A percentile compares a stretch with the other conserved stretches of the same genome.
Conservation (phyloP, 441 rosid genomes). For the Manihot esculenta region DNA sequence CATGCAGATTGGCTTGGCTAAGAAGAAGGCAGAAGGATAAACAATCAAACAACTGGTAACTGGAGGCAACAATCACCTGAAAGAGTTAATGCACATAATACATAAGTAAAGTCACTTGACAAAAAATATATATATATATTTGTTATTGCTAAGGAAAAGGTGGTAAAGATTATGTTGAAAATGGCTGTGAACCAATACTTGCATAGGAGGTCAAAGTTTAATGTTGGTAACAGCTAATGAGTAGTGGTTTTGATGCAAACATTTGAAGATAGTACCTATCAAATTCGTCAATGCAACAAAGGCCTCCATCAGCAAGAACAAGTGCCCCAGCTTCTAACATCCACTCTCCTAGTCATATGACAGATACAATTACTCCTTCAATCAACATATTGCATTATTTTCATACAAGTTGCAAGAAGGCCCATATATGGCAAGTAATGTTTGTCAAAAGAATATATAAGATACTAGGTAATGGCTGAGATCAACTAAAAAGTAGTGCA, state of each 20-base stretch:
- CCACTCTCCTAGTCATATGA: conserved; percentile 79
- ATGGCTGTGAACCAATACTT: not conserved
- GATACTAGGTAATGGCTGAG: conserved; percentile 6
- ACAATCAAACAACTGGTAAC: not conserved
- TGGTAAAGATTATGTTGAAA: not conserved
- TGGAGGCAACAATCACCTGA: not conserved
- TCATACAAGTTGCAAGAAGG: not conserved
- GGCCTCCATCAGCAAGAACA: conserved; percentile 98
- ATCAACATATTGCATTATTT: conserved; percentile 17
- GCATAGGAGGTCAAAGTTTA: not conserved
- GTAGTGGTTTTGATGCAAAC: conserved; percentile 10
- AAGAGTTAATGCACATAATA: not conserved
- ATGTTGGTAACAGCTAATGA: not conserved
- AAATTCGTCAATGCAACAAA: conserved; percentile 98
- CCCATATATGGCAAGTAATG: conserved; percentile 4
- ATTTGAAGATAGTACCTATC: conserved; percentile 52
- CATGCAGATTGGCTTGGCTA: not conserved
- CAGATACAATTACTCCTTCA: conserved; percentile 12
- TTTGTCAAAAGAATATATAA: conserved; percentile 4
- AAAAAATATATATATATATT: not conserved
- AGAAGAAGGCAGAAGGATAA: not conserved
- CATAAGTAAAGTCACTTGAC: not conserved
- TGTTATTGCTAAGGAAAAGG: not conserved
- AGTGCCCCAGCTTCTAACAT: conserved; percentile 99
- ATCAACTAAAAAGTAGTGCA: not conserved